A percentile compares a stretch with the other conserved stretches of the same genome.
Conservation (phyloP, 2,329 filamentous ascomycete genomes). For the Aspergillus udagawae region DNA sequence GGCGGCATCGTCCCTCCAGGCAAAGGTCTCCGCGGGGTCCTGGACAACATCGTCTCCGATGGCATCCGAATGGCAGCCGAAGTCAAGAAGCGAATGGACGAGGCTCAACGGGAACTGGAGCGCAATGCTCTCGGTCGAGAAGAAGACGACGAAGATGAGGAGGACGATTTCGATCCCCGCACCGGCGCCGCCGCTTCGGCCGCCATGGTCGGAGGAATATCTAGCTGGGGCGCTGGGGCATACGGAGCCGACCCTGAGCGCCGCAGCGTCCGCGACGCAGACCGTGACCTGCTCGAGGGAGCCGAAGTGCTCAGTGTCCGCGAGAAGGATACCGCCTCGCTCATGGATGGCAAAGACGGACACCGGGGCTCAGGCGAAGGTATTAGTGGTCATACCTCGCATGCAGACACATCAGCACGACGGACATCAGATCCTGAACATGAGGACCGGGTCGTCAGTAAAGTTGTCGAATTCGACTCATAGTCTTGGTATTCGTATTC, state of each 20-base stretch:
- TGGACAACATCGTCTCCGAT: constrained; percentile 96
- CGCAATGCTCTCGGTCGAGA: constrained; percentile 67
- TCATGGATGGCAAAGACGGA: constrained; percentile 24
- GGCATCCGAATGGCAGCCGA: constrained; percentile 95
- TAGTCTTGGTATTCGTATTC: constrained; percentile 12
- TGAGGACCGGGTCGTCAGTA: constrained; percentile 31
- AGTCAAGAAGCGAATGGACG: constrained; percentile 87
- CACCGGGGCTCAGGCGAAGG: constrained; percentile 2
- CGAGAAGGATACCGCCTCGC: constrained; percentile 28
- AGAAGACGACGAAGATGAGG: constrained; percentile 66
- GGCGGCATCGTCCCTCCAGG: constrained; percentile 59
- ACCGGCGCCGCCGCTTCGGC: constrained; percentile 17
- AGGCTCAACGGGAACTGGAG: constrained; percentile 88
- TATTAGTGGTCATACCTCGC: neutral
- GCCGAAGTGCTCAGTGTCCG: constrained; percentile 61
- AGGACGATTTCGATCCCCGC: constrained; percentile 58
- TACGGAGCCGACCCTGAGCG: constrained; percentile 57
- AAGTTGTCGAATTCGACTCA: constrained; percentile 38
- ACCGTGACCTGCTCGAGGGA: constrained; percentile 68
- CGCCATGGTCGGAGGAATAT: constrained; percentile 31
- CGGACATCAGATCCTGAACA: constrained; percentile 11
- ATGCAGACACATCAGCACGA: constrained; percentile 1
- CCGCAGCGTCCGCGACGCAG: constrained; percentile 61
- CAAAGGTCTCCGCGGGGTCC: constrained; percentile 80
- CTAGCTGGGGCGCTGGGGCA: constrained; percentile 38